These are phyloP conservation scores for Epicoccum nigrum DNA, from an alignment of 2,329 filamentous ascomycete genomes.

Conservation along the genomic window DNA sequence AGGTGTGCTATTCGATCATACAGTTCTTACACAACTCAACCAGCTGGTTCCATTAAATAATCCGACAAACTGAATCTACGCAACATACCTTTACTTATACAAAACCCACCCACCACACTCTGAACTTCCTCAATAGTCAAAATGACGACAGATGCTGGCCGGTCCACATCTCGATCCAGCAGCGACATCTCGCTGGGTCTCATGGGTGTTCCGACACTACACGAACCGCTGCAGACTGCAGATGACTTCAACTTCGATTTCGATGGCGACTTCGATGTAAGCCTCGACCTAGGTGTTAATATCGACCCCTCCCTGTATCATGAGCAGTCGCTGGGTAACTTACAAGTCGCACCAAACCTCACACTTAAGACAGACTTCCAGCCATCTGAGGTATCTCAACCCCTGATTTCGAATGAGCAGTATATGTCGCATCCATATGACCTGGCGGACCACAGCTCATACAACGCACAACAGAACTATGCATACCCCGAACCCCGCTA, in stretches of 20 bases:
- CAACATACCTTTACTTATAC: too few species aligned
- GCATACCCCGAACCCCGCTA: slow-evolving; percentile 7
- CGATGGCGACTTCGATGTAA: neutral
- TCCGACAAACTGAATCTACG: too few species aligned
- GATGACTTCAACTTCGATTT: slow-evolving; percentile 3
- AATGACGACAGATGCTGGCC: slow-evolving; percentile 2
- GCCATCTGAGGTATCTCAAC: neutral
- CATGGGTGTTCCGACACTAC: slow-evolving; percentile 7
- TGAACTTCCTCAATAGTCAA: neutral
- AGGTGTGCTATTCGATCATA: neutral
- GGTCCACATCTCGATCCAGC: slow-evolving; percentile 1
- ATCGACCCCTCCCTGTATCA: neutral
- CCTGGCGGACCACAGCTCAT: neutral
- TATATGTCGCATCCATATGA: neutral
- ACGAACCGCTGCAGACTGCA: neutral
- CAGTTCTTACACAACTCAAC: too few species aligned
- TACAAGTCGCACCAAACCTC: neutral
- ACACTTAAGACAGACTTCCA: neutral
- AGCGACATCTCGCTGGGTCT: slow-evolving; percentile 6
- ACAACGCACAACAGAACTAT: too few species aligned
- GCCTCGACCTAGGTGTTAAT: too few species aligned
- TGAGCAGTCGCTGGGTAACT: neutral
- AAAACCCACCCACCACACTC: too few species aligned
- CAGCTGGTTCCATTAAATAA: too few species aligned
- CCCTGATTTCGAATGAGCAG: neutral